phyloP scores from a whole-genome alignment of 345 rosid species.

The Eucalyptus sideroxylon region DNA sequence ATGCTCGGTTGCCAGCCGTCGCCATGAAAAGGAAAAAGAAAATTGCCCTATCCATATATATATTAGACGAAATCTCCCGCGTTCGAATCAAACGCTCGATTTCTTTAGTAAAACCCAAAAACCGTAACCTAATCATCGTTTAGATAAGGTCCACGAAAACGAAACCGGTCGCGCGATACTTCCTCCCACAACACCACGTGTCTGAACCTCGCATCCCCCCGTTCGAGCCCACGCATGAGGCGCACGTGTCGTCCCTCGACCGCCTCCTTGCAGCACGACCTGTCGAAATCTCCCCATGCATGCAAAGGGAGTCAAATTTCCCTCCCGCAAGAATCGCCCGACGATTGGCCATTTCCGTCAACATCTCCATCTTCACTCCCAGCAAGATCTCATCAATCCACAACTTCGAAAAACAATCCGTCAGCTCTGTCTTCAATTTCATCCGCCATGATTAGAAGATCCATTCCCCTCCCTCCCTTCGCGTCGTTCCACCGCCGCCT shows the following conservation, averaged over 20 bases:
- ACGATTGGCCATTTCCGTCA: background rate
- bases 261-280: background rate
- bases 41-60: background rate
- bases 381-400: background rate
- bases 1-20: accelerated
- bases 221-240: background rate
- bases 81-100: background rate
- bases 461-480: background rate
- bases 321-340: background rate
- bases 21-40: too few relatives aligned
- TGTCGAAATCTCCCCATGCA: background rate
- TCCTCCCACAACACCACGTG: background rate
- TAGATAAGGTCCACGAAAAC: background rate
- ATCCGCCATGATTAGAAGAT: background rate
- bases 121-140: background rate
- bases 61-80: background rate
- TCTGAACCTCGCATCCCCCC: background rate
- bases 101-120: background rate
- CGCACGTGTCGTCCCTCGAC: background rate
- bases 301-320: background rate
- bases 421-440: background rate
- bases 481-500: background rate
- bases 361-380: background rate
- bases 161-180: background rate
- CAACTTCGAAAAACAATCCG: accelerated